Evolutionary conservation across 345 rosid genomes (phyloP), one percentile per base, ranked within the genome.

Genomic region (Erucastrum elatum): DNA sequence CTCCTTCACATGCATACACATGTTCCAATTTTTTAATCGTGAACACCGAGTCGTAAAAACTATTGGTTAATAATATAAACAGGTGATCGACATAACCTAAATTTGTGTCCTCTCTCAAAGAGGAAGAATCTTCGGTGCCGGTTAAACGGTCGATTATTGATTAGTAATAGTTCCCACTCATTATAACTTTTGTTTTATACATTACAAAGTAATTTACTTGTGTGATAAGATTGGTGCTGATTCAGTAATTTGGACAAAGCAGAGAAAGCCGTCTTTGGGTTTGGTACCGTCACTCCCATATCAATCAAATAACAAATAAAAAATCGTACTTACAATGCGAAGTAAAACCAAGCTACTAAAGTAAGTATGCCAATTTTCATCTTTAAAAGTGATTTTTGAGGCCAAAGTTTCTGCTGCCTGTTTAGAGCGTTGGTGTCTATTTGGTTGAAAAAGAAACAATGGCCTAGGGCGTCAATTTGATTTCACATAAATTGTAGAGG

Each of bases 21-120:
- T 78, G 82, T 78, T 72, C 68, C 77, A 66, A 46, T 77, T 78
- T 78, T 78, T 33, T 34, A 72, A 66, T 78, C 82, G 82, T 72
- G 82, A 72, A 25, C 73, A 66, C 82, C 82, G 44, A 78, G 21
- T 66, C 55, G 72, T 27, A 41, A 46, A 25, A 3, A 26, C 11
- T n/a, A 39, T 15, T 11, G 21, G 17, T 12, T 7, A 29, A 33
- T 53, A 15, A 26, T 64, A 51, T 26, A 27, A 21, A 15, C 16
- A 27, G 9, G 34, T 16, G 30, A 17, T 37, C 4, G 35, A 15
- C n/a, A n/a, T 34, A 62, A 27, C 41, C 58, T 9, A 68, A 70
- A 0, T n/a, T 34, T 63, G 33, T 60, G 53, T 17, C 27, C 6
- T 70, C 72, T 55, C 60, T 21, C 21, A 41, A 58, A 37, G 71